Evolutionary conservation across 1,284 basidiomycete species (phyloP).

Genomic region (Hemileia vastatrix): DNA sequence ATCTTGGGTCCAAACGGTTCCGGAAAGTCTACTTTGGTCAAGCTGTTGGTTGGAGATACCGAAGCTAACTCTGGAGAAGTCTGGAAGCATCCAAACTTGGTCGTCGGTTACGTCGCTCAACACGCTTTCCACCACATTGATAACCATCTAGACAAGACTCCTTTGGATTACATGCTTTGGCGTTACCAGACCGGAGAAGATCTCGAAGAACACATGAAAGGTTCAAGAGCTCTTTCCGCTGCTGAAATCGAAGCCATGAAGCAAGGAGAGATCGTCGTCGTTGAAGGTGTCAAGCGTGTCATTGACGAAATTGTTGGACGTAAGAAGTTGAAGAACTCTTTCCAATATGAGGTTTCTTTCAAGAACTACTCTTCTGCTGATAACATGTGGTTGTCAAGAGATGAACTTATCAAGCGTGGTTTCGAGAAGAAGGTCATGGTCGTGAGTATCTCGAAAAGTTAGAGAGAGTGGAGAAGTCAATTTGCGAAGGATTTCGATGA

Average conservation of each 20-base stretch:
- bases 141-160: slow-evolving; percentile 85
- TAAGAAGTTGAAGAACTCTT: slow-evolving; percentile 90
- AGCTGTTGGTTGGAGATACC: slow-evolving; percentile 90
- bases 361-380: slow-evolving; percentile 75
- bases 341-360: slow-evolving; percentile 97
- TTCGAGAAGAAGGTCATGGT: slow-evolving; percentile 86
- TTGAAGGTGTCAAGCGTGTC: slow-evolving; percentile 81
- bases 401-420: slow-evolving; percentile 76
- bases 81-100: slow-evolving; percentile 89
- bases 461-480: background rate
- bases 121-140: slow-evolving; percentile 89
- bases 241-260: slow-evolving; percentile 47
- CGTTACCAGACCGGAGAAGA: slow-evolving; percentile 98
- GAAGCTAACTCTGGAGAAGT: slow-evolving; percentile 84
- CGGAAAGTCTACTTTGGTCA: slow-evolving; percentile 94
- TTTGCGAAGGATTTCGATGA: slow-evolving; percentile 59
- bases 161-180: slow-evolving; percentile 95
- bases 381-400: slow-evolving; percentile 90
- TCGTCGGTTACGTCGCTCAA: slow-evolving; percentile 96
- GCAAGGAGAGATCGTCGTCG: slow-evolving; percentile 81
- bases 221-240: slow-evolving; percentile 36
- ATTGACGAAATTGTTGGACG: slow-evolving; percentile 84
- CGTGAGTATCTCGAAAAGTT: slow-evolving; percentile 74
- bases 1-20: slow-evolving; percentile 86
- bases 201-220: slow-evolving; percentile 86